A percentile compares a stretch with the other conserved stretches of the same genome.
Evolutionary conservation across 2,329 filamentous ascomycete species (phyloP).

Genomic region (Monilinia fructigena): DNA sequence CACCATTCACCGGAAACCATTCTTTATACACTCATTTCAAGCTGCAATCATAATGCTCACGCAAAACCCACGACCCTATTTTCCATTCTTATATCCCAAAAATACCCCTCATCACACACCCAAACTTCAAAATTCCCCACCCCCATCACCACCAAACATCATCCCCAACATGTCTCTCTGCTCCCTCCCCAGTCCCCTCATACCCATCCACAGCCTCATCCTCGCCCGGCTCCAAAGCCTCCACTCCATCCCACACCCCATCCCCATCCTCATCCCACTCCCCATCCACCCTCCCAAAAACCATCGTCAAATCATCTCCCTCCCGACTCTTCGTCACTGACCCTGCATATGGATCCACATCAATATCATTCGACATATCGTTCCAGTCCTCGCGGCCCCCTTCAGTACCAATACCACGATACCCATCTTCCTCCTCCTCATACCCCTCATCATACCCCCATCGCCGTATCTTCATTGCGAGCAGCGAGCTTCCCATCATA

Average conservation of each 20-base stretch:
- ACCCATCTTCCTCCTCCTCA: background rate
- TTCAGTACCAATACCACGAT: background rate
- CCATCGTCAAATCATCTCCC: background rate
- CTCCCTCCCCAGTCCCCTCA: background rate
- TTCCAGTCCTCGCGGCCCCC: background rate
- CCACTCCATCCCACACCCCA: background rate
- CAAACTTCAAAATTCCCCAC: background rate
- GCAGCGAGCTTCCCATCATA: background rate
- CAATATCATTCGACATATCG: constrained; percentile 7
- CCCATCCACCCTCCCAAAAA: background rate
- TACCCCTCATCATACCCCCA: background rate
- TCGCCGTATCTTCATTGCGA: background rate
- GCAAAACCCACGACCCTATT: too few relatives aligned
- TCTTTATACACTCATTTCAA: background rate
- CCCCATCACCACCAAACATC: constrained; percentile 8
- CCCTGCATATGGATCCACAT: background rate
- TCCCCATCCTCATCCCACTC: too few relatives aligned
- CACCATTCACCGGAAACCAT: background rate
- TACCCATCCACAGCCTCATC: constrained; percentile 4
- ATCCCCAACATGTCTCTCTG: background rate
- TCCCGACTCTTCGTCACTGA: background rate
- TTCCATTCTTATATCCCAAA: too few relatives aligned
- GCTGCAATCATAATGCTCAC: background rate
- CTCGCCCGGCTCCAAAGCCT: background rate
- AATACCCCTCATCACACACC: background rate